Evolutionary conservation across 345 rosid species (phyloP), one percentile per base, ranked within the genome.

Genomic region (Salix koriyanagi): DNA sequence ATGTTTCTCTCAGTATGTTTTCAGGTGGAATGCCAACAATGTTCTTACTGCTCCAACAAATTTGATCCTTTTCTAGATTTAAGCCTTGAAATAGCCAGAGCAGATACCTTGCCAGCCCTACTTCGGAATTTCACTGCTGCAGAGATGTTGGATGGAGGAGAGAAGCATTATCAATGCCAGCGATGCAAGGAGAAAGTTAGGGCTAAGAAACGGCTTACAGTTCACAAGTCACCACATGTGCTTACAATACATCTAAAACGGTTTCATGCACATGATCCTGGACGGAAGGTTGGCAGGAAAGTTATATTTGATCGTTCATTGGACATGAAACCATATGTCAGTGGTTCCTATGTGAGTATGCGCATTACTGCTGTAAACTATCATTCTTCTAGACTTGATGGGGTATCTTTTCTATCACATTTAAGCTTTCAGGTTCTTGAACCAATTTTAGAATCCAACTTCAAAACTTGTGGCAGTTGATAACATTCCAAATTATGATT

Each of bases 31-130:
- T 96, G 99, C 82, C 81, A 73, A 87, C 91, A 93, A 65, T 96
- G 99, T 36, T 80, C 75, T 25, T 89, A 86, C 83, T 75, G 95
- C 83, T 96, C 99, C 77, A 80, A 96, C 90, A 93, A 86, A 60
- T 90, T 85, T 78, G 98, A 93, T 81, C 98, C 98, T 21, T 93
- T 96, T 83, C 79, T 96, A 70, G 99, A 92, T 85, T 76, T 96
- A 65, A 93, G 99, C 85, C 94, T 96, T 46, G 97, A 93, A 81
- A 92, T 93, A 81, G 86, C 80, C 0, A 96, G 71, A 88, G 97
- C 97, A 7, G 99, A 92, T 79, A 85, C 96, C 48, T 75, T 96
- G 85, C 87, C 75, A 28, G 86, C 79, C 78, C 97, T 97, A 26
- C 92, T 96, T 78, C 65, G n/a, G 28, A 91, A 92, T 74, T 96